A percentile compares a stretch with the other conserved stretches of the same genome.
Conservation (phyloP, 1,139 yeast species). For the Suhomyces kunorum region DNA sequence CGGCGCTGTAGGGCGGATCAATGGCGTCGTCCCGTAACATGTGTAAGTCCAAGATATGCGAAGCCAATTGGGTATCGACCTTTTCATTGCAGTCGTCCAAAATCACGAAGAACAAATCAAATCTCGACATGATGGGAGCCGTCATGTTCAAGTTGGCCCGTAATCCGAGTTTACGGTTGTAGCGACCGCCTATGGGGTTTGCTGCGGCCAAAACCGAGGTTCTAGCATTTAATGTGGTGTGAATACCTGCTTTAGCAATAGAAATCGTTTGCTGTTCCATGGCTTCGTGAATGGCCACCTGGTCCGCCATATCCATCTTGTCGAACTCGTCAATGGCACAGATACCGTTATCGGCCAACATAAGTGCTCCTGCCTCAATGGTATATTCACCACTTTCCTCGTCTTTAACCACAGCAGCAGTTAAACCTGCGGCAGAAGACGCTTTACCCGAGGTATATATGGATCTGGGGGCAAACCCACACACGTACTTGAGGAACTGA, state of each 20-base stretch:
- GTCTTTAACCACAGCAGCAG: conserved; percentile 97
- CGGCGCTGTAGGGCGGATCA: conserved; percentile 85
- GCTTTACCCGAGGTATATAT: conserved; percentile 98
- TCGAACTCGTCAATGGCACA: conserved; percentile 99
- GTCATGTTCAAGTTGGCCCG: conserved; percentile 92
- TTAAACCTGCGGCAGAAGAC: conserved; percentile 96
- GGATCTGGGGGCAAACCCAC: conserved; percentile 89
- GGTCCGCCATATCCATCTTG: conserved; percentile 94
- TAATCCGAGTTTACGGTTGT: conserved; percentile 81
- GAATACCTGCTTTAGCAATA: conserved; percentile 97
- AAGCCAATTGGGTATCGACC: conserved; percentile 85
- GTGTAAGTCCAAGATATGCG: conserved; percentile 90
- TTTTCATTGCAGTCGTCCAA: conserved; percentile 93
- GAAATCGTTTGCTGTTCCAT: conserved; percentile 99
- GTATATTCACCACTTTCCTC: conserved; percentile 98
- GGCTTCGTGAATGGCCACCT: conserved; percentile 99
- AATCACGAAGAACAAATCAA: conserved; percentile 91
- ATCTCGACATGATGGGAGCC: conserved; percentile 99
- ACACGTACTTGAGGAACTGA: conserved; percentile 91
- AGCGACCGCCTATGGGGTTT: conserved; percentile 94
- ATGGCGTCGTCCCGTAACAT: conserved; percentile 91
- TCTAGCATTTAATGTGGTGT: conserved; percentile 94
- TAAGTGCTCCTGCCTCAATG: conserved; percentile 97
- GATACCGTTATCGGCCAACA: conserved; percentile 98
- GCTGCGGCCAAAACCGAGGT: conserved; percentile 97